A percentile compares a stretch with the other conserved stretches of the same genome.
phyloP scores from a whole-genome alignment of 352 stramenopile genomes.

The Pythium brassicae region DNA sequence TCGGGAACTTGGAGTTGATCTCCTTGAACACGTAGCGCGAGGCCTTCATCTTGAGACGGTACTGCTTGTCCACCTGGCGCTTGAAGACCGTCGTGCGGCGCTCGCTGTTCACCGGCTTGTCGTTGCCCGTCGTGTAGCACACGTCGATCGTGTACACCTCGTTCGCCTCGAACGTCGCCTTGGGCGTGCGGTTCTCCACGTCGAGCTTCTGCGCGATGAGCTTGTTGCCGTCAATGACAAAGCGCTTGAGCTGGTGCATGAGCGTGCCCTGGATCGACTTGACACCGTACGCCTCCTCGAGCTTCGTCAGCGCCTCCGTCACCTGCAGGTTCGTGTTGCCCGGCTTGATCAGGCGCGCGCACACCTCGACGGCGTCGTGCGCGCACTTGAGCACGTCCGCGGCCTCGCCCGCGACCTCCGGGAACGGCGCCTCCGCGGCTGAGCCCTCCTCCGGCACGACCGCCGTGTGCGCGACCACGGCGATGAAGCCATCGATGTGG shows the following conservation, averaged over 20 bases:
- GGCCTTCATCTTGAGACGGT: slow-evolving; percentile 94
- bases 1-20: slow-evolving; percentile 98
- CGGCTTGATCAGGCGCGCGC: slow-evolving; percentile 94
- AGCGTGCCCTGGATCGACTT: slow-evolving; percentile 96
- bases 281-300: slow-evolving; percentile 96
- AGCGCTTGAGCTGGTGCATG: slow-evolving; percentile 99
- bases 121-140: slow-evolving; percentile 97
- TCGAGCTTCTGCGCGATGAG: slow-evolving; percentile 91
- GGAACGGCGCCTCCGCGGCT: slow-evolving; percentile 52
- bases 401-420: slow-evolving; percentile 58
- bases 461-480: slow-evolving; percentile 96
- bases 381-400: slow-evolving; percentile 96
- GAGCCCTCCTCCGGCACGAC: slow-evolving; percentile 87
- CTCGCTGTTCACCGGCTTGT: slow-evolving; percentile 89
- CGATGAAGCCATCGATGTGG: slow-evolving; percentile 99
- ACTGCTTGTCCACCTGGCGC: slow-evolving; percentile 98
- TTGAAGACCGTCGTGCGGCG: slow-evolving; percentile 98
- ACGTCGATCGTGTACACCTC: slow-evolving; percentile 99
- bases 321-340: slow-evolving; percentile 96
- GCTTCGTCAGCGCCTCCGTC: slow-evolving; percentile 92
- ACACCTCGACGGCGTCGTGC: slow-evolving; percentile 97
- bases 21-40: slow-evolving; percentile 96
- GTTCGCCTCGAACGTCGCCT: slow-evolving; percentile 93
- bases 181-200: slow-evolving; percentile 81
- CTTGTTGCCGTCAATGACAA: slow-evolving; percentile 99